These are phyloP conservation scores for Golubevia pallescens DNA, from an alignment of 1,284 basidiomycete genomes.

Conservation along the genomic window DNA sequence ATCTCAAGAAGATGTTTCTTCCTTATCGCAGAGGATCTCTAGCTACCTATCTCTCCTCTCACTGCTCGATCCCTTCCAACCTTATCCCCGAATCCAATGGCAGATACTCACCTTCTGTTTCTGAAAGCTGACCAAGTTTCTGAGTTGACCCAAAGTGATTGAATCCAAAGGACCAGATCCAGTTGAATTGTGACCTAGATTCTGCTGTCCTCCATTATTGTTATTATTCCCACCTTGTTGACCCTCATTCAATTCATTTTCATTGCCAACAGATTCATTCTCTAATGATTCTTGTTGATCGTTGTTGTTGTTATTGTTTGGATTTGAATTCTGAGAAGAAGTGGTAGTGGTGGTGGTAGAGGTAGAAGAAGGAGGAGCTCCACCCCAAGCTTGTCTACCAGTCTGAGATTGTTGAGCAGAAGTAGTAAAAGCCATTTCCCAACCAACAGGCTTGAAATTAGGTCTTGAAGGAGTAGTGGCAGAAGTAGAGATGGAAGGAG, in stretches of 20 bases:
- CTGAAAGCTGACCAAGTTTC: conserved; percentile 29
- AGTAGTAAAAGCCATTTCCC: background rate
- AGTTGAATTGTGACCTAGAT: no score
- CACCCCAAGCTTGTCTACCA: background rate
- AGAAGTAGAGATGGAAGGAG: background rate
- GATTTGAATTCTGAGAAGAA: background rate
- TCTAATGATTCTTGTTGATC: background rate
- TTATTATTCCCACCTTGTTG: no score
- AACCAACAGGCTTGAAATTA: background rate
- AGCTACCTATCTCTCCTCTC: no score
- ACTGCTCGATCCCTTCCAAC: no score
- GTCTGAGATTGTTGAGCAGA: background rate
- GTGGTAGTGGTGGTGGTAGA: background rate
- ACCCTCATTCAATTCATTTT: background rate
- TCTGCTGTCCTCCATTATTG: no score
- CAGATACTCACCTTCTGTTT: conserved; percentile 20
- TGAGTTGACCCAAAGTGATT: conserved; percentile 39
- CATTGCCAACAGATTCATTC: background rate
- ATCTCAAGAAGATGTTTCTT: no score
- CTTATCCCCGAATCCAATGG: no score
- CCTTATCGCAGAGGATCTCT: no score
- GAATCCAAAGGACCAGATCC: conserved; percentile 29
- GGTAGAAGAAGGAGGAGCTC: background rate
- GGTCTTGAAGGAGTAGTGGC: background rate
- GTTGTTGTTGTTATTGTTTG: background rate